Conservation (phyloP, 768 basidiomycete species). For the Suillus subluteus region DNA sequence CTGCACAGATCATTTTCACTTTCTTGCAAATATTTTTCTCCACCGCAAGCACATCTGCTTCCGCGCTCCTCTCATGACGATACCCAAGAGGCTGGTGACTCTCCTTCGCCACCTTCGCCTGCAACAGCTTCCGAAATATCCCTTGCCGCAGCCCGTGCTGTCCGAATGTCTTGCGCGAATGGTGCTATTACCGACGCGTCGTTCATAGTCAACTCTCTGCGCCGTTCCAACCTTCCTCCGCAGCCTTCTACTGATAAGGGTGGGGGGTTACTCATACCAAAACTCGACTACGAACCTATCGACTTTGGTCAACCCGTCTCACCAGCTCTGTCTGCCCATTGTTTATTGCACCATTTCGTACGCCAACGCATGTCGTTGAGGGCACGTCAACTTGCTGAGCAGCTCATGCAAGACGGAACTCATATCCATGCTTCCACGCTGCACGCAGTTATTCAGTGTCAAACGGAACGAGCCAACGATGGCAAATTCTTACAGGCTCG, state of each 20-base stretch:
- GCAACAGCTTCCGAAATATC: constrained; percentile 15
- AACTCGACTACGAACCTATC: constrained; percentile 43
- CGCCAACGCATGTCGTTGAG: constrained; percentile 51
- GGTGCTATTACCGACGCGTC: constrained; percentile 54
- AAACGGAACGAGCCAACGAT: constrained; percentile 20
- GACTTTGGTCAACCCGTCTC: constrained; percentile 55
- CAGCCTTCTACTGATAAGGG: constrained; percentile 11
- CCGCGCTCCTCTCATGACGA: constrained; percentile 1
- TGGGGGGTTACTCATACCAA: constrained; percentile 28
- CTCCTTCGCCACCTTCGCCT: neutral
- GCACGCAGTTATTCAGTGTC: constrained; percentile 42
- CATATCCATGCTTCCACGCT: constrained; percentile 53
- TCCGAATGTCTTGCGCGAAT: constrained; percentile 47
- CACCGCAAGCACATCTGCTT: constrained; percentile 14
- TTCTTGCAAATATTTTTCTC: constrained; percentile 8
- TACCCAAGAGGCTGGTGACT: neutral
- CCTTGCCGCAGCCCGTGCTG: constrained; percentile 51
- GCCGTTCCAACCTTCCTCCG: constrained; percentile 37
- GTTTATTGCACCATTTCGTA: constrained; percentile 65
- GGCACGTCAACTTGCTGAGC: constrained; percentile 51
- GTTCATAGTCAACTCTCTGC: constrained; percentile 61
- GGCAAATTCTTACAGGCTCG: constrained; percentile 19
- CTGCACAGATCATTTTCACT: constrained; percentile 15
- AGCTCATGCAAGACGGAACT: constrained; percentile 59
- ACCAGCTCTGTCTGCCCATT: constrained; percentile 63